Evolutionary conservation across 1,284 basidiomycete genomes (phyloP).

Genomic region (Trametes versicolor): DNA sequence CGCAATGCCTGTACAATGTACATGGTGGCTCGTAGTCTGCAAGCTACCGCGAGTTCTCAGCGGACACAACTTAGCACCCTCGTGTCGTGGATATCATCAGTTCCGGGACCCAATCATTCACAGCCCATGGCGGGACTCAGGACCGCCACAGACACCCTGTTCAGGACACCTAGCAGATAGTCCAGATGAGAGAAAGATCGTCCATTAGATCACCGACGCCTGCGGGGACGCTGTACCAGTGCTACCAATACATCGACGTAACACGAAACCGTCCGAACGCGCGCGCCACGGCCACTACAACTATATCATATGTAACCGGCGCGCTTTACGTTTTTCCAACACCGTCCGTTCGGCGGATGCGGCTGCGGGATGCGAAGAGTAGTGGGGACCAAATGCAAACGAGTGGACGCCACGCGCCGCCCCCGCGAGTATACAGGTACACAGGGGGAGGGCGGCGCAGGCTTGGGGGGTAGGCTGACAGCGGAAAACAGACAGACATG

Average conservation of each 20-base stretch:
- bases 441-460: neutral
- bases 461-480: neutral
- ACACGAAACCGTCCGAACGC: neutral
- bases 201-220: slow-evolving; percentile 13
- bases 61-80: too few relatives aligned
- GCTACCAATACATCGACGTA: slow-evolving; percentile 9
- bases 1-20: too few relatives aligned
- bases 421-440: neutral
- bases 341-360: neutral
- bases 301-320: too few relatives aligned
- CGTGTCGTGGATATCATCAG: too few relatives aligned
- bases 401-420: slow-evolving; percentile 19
- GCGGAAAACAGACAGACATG: neutral
- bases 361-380: neutral
- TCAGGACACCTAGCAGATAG: too few relatives aligned
- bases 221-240: slow-evolving; percentile 1
- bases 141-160: too few relatives aligned
- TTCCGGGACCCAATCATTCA: too few relatives aligned
- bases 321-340: too few relatives aligned
- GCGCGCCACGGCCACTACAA: neutral
- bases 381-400: neutral
- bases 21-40: too few relatives aligned
- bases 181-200: neutral
- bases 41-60: too few relatives aligned
- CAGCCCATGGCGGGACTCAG: too few relatives aligned